Base-by-base conservation (phyloP, 345 rosid genomes). In the Euclidium syriacum region DNA sequence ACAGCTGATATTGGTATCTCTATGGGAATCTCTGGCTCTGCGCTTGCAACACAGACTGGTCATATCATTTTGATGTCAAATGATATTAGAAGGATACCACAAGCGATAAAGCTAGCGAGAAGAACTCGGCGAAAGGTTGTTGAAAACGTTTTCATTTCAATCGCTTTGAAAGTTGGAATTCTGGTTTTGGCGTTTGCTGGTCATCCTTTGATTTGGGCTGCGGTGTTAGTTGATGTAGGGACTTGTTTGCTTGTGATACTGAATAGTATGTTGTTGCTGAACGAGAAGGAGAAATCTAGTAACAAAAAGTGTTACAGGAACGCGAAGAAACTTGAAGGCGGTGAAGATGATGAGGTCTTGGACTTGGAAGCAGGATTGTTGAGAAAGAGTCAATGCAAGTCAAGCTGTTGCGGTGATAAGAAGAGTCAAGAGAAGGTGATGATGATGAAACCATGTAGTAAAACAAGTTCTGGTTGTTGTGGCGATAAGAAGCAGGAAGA, bases 1-100 rank as follows among this genome's bases (percentile, higher is more conserved):
- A 80, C 81, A 17, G 92, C 97, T 1, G 87, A 90, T 65, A 78
- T 90, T 18, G 99, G 99, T 14, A 90, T 95, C 38, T 95, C 99
- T 0, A 95, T 86, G 99, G 97, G 99, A 0, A 58, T 95, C 51
- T 90, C 99, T 0, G 95, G 97, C 52, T 95, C 99, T 0, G 95
- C 99, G 0, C 95, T 88, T 33, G 96, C 97, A 10, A 87, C 82
- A 1, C 91, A 95, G 67, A 87, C 97, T 0, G 92, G 92, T n/a
- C 74, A 83, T 10, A 65, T 90, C 4, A 83, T 95, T 74, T 83
- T 90, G 0, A 90, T 95, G 97, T 86, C 95, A 0, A 90, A 88
- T 48, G 99, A 90, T 49, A 76, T 90, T 0, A 71, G 92, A 52
- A 86, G 86, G 65, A 80, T 90, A 29, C 95, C 99, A 0, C 74